Conservation (phyloP, 257 asterid genomes). For the Apocynum venetum region DNA sequence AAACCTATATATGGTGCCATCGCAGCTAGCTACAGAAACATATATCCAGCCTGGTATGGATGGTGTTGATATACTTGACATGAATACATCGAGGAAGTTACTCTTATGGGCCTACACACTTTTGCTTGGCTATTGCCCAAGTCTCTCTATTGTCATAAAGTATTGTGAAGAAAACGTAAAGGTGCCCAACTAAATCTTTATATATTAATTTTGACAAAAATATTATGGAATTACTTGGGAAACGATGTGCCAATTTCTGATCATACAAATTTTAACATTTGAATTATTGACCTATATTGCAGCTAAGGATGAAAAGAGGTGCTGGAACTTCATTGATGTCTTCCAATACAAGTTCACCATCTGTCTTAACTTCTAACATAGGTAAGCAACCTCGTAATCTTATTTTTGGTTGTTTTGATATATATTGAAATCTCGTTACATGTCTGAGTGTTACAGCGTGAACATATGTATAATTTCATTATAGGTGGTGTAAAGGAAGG, state of each 20-base stretch:
- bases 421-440: background rate
- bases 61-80: constrained; percentile 83
- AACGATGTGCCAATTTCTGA: background rate
- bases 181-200: constrained; percentile 35
- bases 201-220: background rate
- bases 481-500: constrained; percentile 70
- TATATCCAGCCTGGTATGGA: constrained; percentile 93
- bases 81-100: constrained; percentile 93
- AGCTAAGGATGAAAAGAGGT: constrained; percentile 76
- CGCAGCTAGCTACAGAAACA: constrained; percentile 87
- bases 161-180: constrained; percentile 80
- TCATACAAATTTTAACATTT: background rate
- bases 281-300: constrained; percentile 11
- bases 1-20: constrained; percentile 84
- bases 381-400: constrained; percentile 36
- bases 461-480: constrained; percentile 13
- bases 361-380: constrained; percentile 39
- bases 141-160: constrained; percentile 68
- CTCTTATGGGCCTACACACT: constrained; percentile 94
- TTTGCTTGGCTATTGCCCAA: constrained; percentile 68
- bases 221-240: background rate
- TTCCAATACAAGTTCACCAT: constrained; percentile 35
- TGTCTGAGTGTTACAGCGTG: background rate
- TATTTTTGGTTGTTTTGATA: constrained; percentile 4
- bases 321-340: constrained; percentile 47